Conservation (phyloP, 371 early-diverging fungal genomes). For the Syncephalastrum sp. region DNA sequence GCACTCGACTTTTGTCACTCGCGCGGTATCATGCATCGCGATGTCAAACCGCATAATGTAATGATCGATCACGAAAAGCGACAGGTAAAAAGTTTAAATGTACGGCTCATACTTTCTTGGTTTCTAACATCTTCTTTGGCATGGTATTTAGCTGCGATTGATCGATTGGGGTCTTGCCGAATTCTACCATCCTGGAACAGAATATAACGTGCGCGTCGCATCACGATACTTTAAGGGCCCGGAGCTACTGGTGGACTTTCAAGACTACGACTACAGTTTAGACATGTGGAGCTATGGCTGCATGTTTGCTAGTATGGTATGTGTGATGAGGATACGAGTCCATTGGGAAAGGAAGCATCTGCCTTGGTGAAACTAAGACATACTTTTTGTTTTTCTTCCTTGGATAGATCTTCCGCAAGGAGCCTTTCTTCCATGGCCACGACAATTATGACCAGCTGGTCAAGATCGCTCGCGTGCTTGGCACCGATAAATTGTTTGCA, state of each 20-base stretch:
- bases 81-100: conserved; percentile 49
- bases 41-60: conserved; percentile 99
- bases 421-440: conserved; percentile 99
- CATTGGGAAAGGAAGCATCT: background rate
- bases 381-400: conserved; percentile 12
- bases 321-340: background rate
- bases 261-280: conserved; percentile 97
- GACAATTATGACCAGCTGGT: conserved; percentile 99
- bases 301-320: conserved; percentile 97
- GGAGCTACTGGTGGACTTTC: conserved; percentile 97
- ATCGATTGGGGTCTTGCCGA: conserved; percentile 99
- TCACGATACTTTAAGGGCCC: conserved; percentile 99
- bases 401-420: conserved; percentile 92
- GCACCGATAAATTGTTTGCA: conserved; percentile 89
- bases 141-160: conserved; percentile 71
- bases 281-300: conserved; percentile 99
- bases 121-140: background rate
- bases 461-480: conserved; percentile 96
- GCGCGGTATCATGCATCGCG: conserved; percentile 99
- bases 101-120: background rate
- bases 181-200: conserved; percentile 97
- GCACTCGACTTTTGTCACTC: conserved; percentile 98
- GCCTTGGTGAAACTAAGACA: background rate
- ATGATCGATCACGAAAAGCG: conserved; percentile 98
- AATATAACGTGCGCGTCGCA: conserved; percentile 98